These are phyloP conservation scores for Eimeria sp. DNA, from an alignment of 169 alveolate species.

Conservation along the genomic window DNA sequence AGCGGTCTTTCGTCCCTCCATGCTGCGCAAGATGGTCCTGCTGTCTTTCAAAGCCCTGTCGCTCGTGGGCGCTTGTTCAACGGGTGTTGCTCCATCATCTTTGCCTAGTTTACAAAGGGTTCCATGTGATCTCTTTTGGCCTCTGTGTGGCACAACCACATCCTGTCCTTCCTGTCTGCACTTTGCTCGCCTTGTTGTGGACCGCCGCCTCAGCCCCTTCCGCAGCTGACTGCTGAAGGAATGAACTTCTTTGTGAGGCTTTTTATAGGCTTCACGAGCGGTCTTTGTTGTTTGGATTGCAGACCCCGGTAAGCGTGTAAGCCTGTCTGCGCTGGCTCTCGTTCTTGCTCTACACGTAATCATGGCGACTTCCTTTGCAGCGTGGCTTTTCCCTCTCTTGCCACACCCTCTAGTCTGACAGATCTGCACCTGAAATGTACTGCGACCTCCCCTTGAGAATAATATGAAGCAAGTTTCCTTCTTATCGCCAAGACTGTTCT, in stretches of 20 bases:
- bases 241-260: neutral
- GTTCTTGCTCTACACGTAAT: neutral
- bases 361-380: neutral
- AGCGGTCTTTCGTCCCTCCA: neutral
- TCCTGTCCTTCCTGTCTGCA: neutral
- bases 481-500: neutral
- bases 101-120: neutral
- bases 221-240: conserved; percentile 23
- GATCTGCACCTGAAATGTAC: neutral
- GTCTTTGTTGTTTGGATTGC: neutral
- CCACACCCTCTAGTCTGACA: neutral
- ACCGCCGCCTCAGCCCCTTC: neutral
- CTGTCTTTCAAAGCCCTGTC: neutral
- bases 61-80: neutral
- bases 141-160: neutral
- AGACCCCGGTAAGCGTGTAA: neutral
- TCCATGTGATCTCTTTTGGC: neutral
- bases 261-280: neutral
- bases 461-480: neutral
- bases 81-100: neutral
- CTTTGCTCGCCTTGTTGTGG: neutral
- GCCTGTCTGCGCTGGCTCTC: too few relatives aligned
- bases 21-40: neutral
- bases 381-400: neutral
- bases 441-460: neutral